These are phyloP conservation scores for Neobulgaria alba DNA, from an alignment of 2,329 filamentous ascomycete genomes.

Conservation along the genomic window DNA sequence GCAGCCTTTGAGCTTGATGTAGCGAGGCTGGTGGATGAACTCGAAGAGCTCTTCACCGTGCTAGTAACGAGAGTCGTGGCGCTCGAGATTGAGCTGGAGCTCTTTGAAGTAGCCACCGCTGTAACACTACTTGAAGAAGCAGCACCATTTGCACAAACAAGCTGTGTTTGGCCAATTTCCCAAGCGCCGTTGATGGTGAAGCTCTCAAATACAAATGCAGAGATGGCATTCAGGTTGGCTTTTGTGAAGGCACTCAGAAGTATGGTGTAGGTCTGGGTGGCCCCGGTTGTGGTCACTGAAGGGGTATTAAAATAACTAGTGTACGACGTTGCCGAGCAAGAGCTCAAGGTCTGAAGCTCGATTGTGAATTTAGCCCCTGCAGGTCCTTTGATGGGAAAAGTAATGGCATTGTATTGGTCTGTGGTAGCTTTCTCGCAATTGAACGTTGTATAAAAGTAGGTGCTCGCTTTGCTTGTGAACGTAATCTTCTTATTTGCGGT, in stretches of 20 bases:
- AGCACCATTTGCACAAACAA: conserved; percentile 32
- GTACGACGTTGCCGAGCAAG: conserved; percentile 34
- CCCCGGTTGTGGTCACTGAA: conserved; percentile 40
- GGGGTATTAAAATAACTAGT: conserved; percentile 37
- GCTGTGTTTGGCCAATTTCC: conserved; percentile 40
- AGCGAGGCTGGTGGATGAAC: not conserved
- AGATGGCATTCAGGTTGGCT: conserved; percentile 41
- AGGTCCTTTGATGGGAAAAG: conserved; percentile 39
- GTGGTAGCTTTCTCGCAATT: conserved; percentile 37
- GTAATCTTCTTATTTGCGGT: conserved; percentile 36
- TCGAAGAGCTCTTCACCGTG: not conserved
- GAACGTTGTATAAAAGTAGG: conserved; percentile 48
- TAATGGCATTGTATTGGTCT: conserved; percentile 39
- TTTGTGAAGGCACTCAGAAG: conserved; percentile 40
- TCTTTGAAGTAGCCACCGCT: conserved; percentile 3
- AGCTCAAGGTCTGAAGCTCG: conserved; percentile 40
- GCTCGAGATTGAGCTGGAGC: not conserved
- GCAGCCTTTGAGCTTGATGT: not conserved
- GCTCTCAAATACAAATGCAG: conserved; percentile 35
- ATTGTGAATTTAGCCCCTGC: conserved; percentile 33
- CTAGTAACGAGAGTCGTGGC: not conserved
- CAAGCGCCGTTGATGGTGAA: conserved; percentile 34
- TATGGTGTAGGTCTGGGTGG: conserved; percentile 41
- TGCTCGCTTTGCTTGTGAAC: conserved; percentile 39
- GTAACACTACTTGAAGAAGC: conserved; percentile 2